These are phyloP conservation scores for Penicillium roqueforti DNA, from an alignment of 495 filamentous ascomycete genomes.

Conservation along the genomic window DNA sequence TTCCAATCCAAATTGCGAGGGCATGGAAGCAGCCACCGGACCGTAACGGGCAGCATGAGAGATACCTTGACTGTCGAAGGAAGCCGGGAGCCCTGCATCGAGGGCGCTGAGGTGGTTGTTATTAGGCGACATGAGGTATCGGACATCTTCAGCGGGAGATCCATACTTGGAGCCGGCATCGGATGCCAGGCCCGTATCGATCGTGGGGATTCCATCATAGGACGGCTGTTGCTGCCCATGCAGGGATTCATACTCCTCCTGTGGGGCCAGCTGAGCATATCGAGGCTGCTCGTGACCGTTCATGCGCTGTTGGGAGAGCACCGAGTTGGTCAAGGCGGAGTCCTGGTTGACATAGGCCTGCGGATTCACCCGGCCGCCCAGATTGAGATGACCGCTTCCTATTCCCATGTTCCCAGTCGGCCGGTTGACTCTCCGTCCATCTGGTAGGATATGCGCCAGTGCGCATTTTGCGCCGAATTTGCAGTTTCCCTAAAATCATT, in stretches of 20 bases:
- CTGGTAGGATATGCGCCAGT: slow-evolving; percentile 88
- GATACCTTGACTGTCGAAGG: slow-evolving; percentile 94
- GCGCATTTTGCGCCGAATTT: slow-evolving; percentile 98
- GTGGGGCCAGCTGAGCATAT: slow-evolving; percentile 36
- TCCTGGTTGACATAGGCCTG: slow-evolving; percentile 60
- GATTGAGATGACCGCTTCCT: slow-evolving; percentile 55
- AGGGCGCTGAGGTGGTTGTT: slow-evolving; percentile 68
- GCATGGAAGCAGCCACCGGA: slow-evolving; percentile 88
- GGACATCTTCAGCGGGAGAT: slow-evolving; percentile 76
- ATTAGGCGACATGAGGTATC: slow-evolving; percentile 68
- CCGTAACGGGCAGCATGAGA: slow-evolving; percentile 86
- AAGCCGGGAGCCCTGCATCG: slow-evolving; percentile 89
- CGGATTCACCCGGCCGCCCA: slow-evolving; percentile 70
- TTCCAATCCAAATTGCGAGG: slow-evolving; percentile 86
- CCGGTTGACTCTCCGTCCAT: slow-evolving; percentile 84
- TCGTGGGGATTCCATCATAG: slow-evolving; percentile 62
- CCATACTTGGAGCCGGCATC: slow-evolving; percentile 77
- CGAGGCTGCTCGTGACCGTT: slow-evolving; percentile 42
- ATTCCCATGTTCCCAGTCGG: slow-evolving; percentile 42
- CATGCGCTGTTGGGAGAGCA: slow-evolving; percentile 66
- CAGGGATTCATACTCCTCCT: slow-evolving; percentile 45
- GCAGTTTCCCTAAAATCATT: slow-evolving; percentile 75
- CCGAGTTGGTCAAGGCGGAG: slow-evolving; percentile 77
- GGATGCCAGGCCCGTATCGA: slow-evolving; percentile 75
- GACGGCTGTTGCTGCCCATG: slow-evolving; percentile 38